Percentiles rank a stretch among this genome's conserved stretches.
Conservation (phyloP, 1,284 basidiomycete genomes). For the Tausonia pullulans region DNA sequence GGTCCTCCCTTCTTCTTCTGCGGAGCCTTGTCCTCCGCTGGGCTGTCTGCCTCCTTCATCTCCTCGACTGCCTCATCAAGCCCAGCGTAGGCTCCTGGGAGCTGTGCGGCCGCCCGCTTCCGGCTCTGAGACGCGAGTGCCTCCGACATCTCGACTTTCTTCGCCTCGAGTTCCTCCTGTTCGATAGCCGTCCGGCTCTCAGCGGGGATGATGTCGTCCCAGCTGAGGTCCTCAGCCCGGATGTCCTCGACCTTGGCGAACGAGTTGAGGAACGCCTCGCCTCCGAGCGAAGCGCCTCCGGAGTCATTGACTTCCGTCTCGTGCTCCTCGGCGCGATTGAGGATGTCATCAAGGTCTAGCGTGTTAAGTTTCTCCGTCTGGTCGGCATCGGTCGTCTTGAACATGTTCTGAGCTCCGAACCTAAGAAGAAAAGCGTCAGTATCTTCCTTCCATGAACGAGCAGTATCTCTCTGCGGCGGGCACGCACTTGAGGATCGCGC, state of each 20-base stretch:
- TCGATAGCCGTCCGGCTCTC: slow-evolving; percentile 82
- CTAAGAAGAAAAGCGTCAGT: background rate
- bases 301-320: slow-evolving; percentile 85
- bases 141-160: slow-evolving; percentile 43
- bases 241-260: slow-evolving; percentile 96
- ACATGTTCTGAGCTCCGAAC: slow-evolving; percentile 97
- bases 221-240: slow-evolving; percentile 74
- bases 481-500: slow-evolving; percentile 76
- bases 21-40: slow-evolving; percentile 35
- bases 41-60: slow-evolving; percentile 59
- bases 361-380: slow-evolving; percentile 96
- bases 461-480: background rate
- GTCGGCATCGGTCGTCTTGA: slow-evolving; percentile 82
- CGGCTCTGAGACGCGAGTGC: slow-evolving; percentile 7
- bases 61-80: slow-evolving; percentile 72
- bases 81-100: slow-evolving; percentile 64
- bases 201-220: slow-evolving; percentile 97
- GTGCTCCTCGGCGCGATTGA: slow-evolving; percentile 92
- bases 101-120: slow-evolving; percentile 70
- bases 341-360: slow-evolving; percentile 97
- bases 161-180: slow-evolving; percentile 50
- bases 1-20: slow-evolving; percentile 41
- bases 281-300: slow-evolving; percentile 78
- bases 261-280: slow-evolving; percentile 88
- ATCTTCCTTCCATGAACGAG: background rate